phyloP scores from a whole-genome alignment of 2,329 filamentous ascomycete species.

The Simplicillium sp. region DNA sequence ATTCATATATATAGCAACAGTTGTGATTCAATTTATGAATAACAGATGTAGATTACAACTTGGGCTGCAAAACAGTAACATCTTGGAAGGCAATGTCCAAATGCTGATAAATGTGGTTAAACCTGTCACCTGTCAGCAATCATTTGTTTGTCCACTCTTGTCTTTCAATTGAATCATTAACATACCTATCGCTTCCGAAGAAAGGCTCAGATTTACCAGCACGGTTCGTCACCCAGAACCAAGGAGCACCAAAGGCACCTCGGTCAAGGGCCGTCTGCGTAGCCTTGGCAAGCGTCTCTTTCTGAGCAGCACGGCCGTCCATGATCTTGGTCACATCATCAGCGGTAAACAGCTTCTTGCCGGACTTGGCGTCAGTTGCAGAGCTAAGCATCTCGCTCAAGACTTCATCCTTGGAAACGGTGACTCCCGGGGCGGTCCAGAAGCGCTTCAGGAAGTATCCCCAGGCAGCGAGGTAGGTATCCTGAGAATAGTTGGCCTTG shows the following conservation, averaged over 20 bases:
- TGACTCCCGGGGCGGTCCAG: conserved; percentile 49
- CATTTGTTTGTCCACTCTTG: background rate
- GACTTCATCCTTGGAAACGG: conserved; percentile 50
- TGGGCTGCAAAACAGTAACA: background rate
- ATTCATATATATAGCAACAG: no score
- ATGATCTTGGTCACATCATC: conserved; percentile 48
- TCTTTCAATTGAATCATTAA: no score
- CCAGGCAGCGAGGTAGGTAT: conserved; percentile 43
- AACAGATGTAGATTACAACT: no score
- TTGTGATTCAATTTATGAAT: no score
- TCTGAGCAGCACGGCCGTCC: conserved; percentile 36
- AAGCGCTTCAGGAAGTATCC: conserved; percentile 48
- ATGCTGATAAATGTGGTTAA: conserved; percentile 53
- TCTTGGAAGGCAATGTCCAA: background rate
- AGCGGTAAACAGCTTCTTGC: conserved; percentile 31
- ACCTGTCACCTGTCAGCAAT: conserved; percentile 29
- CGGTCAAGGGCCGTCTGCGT: conserved; percentile 52
- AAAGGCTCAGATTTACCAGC: conserved; percentile 56
- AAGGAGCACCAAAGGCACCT: conserved; percentile 70
- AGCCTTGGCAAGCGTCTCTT: conserved; percentile 36
- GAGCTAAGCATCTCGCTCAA: conserved; percentile 29
- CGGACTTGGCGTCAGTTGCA: conserved; percentile 14
- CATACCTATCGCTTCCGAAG: conserved; percentile 65
- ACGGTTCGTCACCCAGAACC: conserved; percentile 57
- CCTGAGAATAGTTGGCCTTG: conserved; percentile 43